Conservation (phyloP, 306 rosid species). For the Dryas alaskensis region DNA sequence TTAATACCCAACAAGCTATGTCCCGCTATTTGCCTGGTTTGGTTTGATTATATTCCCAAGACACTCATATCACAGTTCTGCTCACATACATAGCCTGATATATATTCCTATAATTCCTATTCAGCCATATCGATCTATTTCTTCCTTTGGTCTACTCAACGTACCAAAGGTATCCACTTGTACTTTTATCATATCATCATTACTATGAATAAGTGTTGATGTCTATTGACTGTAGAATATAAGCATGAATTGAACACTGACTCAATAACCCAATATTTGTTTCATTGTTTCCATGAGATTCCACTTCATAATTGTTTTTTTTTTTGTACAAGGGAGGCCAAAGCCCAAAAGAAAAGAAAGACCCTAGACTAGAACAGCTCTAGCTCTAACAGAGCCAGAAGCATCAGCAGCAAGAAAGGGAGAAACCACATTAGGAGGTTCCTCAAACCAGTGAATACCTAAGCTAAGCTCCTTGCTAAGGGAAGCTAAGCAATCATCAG, state of each 20-base stretch:
- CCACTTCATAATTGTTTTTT: neutral
- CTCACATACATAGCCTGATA: slow-evolving; percentile 20
- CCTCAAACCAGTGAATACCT: too few species aligned
- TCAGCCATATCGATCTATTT: slow-evolving; percentile 22
- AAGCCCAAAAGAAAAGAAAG: too few species aligned
- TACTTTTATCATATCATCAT: neutral
- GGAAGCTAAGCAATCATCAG: too few species aligned
- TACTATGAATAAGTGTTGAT: neutral
- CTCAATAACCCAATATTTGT: neutral
- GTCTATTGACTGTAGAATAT: neutral
- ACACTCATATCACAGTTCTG: neutral
- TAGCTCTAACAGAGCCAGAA: too few species aligned
- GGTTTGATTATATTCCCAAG: neutral
- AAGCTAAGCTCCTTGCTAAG: too few species aligned
- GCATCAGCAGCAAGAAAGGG: too few species aligned
- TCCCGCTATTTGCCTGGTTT: neutral
- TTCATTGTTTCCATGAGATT: neutral
- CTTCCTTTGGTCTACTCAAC: slow-evolving; percentile 31
- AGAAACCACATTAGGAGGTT: too few species aligned
- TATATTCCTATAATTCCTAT: neutral
- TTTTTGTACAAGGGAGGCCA: too few species aligned
- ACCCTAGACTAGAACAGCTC: too few species aligned
- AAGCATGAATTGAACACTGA: neutral
- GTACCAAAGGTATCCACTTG: slow-evolving; percentile 37
- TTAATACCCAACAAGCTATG: too few species aligned